A percentile compares a stretch with the other conserved stretches of the same genome.
These are phyloP conservation scores for Dorcoceras hygrometricum DNA, from an alignment of 257 asterid genomes.

Conservation along the genomic window DNA sequence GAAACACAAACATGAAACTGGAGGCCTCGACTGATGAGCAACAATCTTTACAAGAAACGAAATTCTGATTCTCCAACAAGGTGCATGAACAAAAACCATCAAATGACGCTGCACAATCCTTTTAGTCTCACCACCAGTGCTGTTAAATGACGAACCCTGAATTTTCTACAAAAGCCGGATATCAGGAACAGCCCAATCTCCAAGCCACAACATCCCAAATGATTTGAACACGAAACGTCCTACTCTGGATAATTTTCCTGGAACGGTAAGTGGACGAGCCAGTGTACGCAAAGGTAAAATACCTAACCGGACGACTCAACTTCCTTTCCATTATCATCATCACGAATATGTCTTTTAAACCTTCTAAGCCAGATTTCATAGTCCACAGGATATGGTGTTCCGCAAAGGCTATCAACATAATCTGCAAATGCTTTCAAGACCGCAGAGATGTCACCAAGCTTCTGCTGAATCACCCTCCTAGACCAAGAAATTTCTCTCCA, in stretches of 20 bases:
- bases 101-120: neutral
- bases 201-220: neutral
- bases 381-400: constrained; percentile 92
- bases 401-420: constrained; percentile 95
- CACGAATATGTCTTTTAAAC: constrained; percentile 57
- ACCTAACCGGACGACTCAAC: constrained; percentile 40
- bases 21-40: neutral
- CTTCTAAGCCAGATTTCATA: constrained; percentile 88
- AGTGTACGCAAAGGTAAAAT: constrained; percentile 13
- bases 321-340: constrained; percentile 65
- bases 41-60: neutral
- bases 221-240: neutral
- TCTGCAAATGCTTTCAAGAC: constrained; percentile 96
- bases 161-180: neutral
- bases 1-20: neutral
- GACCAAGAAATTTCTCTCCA: constrained; percentile 99
- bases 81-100: neutral
- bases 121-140: neutral
- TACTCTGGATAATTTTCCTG: neutral
- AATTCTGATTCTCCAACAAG: neutral
- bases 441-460: constrained; percentile 90
- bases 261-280: neutral
- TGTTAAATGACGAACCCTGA: neutral
- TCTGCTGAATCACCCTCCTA: constrained; percentile 90
- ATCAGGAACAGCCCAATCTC: neutral